Base-by-base conservation (phyloP, 345 rosid species). In the Camelina hispida region DNA sequence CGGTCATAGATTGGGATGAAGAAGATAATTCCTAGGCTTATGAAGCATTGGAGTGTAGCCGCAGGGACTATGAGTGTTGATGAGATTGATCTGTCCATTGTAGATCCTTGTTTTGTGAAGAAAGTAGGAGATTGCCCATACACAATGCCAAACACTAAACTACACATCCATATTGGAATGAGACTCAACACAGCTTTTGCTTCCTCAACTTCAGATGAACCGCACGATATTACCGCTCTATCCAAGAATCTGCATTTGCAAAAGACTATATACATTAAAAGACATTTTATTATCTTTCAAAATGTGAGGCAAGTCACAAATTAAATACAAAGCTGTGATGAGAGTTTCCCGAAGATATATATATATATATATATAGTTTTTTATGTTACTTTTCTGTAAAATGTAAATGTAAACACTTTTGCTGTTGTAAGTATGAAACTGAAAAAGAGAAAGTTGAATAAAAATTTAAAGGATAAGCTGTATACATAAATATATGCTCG, bases 61-160 rank as follows among this genome's bases (percentile, higher is more conserved):
- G 90, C 83, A 1, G 90, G 87, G 40, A 88, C 72, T 34, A 75
- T n/a, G 20, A 88, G 58, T 16, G 73, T 78, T 34, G 63, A 2
- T 56, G 82, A 46, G 30, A 88, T 58, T 71, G 83, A 56, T 74
- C 88, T 82, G 76, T 86, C 86, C 87, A 86, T 62, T 1, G 90
- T 85, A 44, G 78, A 83, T 55, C 90, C 93, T 80, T 86, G 88
- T 77, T 83, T 88, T 15, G 87, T 84, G 38, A 86, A 88, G 77
- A 88, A 84, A n/a, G 90, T 86, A 28, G 87, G 48, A 9, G 84
- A 66, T n/a, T 88, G 93, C 25, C 86, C 86, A 54, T 28, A 79
- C 58, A 83, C 86, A 63, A 86, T 60, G 18, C 86, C 88, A 77
- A 80, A 88, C 0, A 80, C 70, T 74, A 88, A 68, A 76, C 84